Evolutionary conservation across 106 monocot genomes (phyloP), one percentile per base, ranked within the genome.

Genomic region (Agapanthus africanus): DNA sequence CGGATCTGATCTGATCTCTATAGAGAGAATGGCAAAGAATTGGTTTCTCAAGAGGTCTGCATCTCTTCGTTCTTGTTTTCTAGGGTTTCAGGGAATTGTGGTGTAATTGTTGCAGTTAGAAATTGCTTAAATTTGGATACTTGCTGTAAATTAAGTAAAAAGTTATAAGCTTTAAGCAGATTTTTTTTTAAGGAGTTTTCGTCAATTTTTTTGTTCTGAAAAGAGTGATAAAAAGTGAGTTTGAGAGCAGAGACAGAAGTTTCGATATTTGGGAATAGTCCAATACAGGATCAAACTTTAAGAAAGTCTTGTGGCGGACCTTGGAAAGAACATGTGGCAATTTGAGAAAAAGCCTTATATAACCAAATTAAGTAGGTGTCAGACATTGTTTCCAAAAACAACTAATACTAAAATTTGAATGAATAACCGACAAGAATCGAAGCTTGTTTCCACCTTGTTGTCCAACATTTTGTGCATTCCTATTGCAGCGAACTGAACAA

Each of bases 1-100:
- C 42, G 69, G 80, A 47, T 65, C 44, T 37, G 74, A 82, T 74
- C 15, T 57, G 40, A n/a, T 41, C 54, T 42, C 37, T 52, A 52
- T 9, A 52, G n/a, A 52, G 52, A 41, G 40, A 6, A 52, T 14
- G 14, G 16, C 3, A 22, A 52, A 23, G 3, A 1, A 19, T 2
- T 1, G 9, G 52, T 2, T 52, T 25, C 52, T 52, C 52, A 52
- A 52, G 52, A 52, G 52, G 52, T 52, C 44, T 1, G 44, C 44
- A 44, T 44, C 44, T 44, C 4, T 44, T 39, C 39, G 10, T 39
- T 39, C 39, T n/a, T n/a, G n/a, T n/a, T n/a, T 39, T 39, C 39
- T 39, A 39, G 39, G 6, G 10, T 44, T 44, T 44, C 16, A 4
- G 3, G 4, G 2, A 44, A 44, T 44, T 9, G 16, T 1, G 44